Percentiles rank a stretch among this genome's conserved stretches.
Evolutionary conservation across 1,139 yeast species (phyloP).

Genomic region (Candida buenavistaensis): DNA sequence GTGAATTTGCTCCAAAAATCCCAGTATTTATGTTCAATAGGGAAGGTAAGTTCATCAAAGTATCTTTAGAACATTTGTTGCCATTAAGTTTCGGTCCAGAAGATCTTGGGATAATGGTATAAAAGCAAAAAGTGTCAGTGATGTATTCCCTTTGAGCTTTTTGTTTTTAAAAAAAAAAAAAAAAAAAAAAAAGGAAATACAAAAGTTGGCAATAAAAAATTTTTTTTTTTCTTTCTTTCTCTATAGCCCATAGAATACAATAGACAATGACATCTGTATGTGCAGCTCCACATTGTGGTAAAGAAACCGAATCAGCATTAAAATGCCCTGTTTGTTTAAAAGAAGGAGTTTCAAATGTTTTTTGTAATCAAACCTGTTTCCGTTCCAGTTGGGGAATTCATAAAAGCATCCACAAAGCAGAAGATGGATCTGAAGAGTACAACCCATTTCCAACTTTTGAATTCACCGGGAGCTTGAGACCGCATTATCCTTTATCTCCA

Average conservation of each 20-base stretch:
- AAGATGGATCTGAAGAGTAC: slow-evolving; percentile 50
- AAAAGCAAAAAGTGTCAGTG: too few relatives aligned
- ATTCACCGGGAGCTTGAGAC: slow-evolving; percentile 74
- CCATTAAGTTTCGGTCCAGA: slow-evolving; percentile 91
- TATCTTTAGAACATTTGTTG: slow-evolving; percentile 58
- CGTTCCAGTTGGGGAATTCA: slow-evolving; percentile 69
- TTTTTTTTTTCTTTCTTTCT: too few relatives aligned
- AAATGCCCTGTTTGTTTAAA: slow-evolving; percentile 94
- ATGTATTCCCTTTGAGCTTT: too few relatives aligned
- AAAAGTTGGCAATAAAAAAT: too few relatives aligned
- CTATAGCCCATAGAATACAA: not conserved
- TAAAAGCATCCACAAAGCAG: slow-evolving; percentile 50
- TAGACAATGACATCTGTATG: slow-evolving; percentile 35
- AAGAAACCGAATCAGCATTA: slow-evolving; percentile 67
- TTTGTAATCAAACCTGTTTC: slow-evolving; percentile 87
- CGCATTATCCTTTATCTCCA: slow-evolving; percentile 79
- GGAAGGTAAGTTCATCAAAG: slow-evolving; percentile 46
- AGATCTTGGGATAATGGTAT: slow-evolving; percentile 38
- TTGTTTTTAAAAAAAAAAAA: too few relatives aligned
- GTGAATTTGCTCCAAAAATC: slow-evolving; percentile 63
- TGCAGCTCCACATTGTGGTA: slow-evolving; percentile 81
- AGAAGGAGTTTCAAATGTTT: slow-evolving; percentile 57
- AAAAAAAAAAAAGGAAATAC: too few relatives aligned
- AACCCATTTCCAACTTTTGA: slow-evolving; percentile 84
- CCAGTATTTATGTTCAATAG: slow-evolving; percentile 64